Base-by-base conservation (phyloP, 2,329 filamentous ascomycete species). In the Pyrenochaeta sp. region DNA sequence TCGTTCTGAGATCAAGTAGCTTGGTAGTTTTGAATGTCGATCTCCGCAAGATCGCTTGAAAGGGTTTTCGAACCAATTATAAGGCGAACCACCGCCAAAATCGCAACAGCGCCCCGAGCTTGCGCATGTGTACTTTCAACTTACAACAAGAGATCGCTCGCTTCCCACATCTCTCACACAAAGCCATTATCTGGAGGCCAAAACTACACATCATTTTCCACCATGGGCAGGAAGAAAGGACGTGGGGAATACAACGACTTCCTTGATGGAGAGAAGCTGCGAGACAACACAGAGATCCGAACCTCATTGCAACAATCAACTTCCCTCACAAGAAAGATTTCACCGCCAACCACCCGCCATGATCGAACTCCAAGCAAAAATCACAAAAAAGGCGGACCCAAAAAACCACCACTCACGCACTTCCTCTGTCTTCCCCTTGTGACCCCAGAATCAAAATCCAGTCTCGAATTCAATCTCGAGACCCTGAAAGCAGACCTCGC, bases 341-440 rank as follows among this genome's bases (percentile, higher is more conserved):
- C 58, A 17, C 48, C 55, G 8, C 51, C 55, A 10, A 19, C 40
- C 7, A 24, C 31, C 19, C 42, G 36, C 14, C 47, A 51, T 17
- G 21, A 52, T 3, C 31, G 24, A n/a, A 42, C 45, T 36, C 42
- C 41, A 15, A 45, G 43, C 44, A 41, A 51, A 22, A 57, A 41
- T 21, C 48, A 32, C 4, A 43, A 34, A 7, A 56, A 53, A 40
- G 35, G 41, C 7, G 56, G 42, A 13, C 32, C 51, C 3, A 74
- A 71, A 46, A 76, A 72, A 46, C 71, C 76, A 7, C 71, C 72
- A 8, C 77, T 85, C 17, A 92, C 88, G 3, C 89, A 92, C 71
- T 92, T 92, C 64, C 75, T 92, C 32, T 89, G 85, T 68, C 75
- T 93, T 37, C 87, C 91, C 1, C 81, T 96, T 6, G 77, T 87